phyloP scores from a whole-genome alignment of 106 monocot species.

The Acanthochlamys bracteata region DNA sequence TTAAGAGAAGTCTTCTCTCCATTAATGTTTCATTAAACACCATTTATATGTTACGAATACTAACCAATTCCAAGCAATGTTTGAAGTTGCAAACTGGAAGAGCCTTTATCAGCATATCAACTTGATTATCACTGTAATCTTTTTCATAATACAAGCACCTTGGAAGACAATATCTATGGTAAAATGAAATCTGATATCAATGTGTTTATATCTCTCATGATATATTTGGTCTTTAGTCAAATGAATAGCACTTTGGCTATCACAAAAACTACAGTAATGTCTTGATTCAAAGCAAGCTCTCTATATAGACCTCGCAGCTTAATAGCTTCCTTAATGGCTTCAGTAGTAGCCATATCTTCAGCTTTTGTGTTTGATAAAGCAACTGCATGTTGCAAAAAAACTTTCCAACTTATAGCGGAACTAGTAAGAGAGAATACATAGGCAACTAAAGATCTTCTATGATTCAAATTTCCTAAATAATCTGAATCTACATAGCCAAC shows the following conservation, averaged over 20 bases:
- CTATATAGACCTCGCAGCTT: constrained; percentile 4
- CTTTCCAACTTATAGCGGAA: constrained; percentile 9
- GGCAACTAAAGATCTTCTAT: background rate
- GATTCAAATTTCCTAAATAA: constrained; percentile 6
- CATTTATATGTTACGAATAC: background rate
- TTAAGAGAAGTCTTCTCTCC: background rate
- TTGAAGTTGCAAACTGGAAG: background rate
- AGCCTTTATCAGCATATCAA: constrained; percentile 1
- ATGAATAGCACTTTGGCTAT: constrained; percentile 3
- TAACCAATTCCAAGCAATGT: constrained; percentile 5
- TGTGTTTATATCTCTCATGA: constrained; percentile 10
- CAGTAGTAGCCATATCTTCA: constrained; percentile 7
- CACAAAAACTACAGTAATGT: constrained; percentile 1
- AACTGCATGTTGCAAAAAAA: background rate
- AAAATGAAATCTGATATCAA: constrained; percentile 6
- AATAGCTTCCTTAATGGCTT: constrained; percentile 10
- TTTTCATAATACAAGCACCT: background rate
- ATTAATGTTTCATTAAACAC: background rate
- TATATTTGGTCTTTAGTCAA: constrained; percentile 8
- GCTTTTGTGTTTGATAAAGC: background rate
- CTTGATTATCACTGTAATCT: background rate
- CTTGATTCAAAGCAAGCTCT: background rate
- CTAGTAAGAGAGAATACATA: constrained; percentile 10
- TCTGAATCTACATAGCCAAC: constrained; percentile 4
- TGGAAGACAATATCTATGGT: background rate